phyloP scores from a whole-genome alignment of 108 stramenopile genomes.

The Phaeodactylum tricornutum region DNA sequence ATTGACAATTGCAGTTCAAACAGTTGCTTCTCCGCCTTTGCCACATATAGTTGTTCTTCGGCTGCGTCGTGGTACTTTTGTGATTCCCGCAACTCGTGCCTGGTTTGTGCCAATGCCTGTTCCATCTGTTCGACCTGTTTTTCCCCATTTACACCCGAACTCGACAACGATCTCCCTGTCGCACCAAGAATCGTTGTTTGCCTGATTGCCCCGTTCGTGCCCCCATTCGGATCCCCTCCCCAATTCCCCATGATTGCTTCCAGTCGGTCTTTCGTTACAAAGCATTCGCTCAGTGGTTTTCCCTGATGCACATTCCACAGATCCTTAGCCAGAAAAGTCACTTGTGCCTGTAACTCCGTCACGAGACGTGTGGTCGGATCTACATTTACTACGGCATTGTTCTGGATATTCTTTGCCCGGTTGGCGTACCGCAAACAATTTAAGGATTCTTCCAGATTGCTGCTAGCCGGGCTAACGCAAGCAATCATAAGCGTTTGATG shows the following conservation, averaged over 20 bases:
- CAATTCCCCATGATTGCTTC: constrained; percentile 34
- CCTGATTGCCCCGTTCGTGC: no score
- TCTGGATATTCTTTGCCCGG: constrained; percentile 96
- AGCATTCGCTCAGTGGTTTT: constrained; percentile 15
- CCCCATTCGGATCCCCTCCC: constrained; percentile 16
- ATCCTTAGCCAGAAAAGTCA: constrained; percentile 42
- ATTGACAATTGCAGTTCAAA: constrained; percentile 17
- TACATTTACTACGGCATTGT: constrained; percentile 56
- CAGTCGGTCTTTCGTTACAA: constrained; percentile 29
- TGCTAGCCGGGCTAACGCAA: constrained; percentile 73
- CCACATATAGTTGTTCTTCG: constrained; percentile 6
- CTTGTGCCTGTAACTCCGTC: constrained; percentile 25
- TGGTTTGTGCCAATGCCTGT: not conserved
- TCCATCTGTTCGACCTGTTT: no score
- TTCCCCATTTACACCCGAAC: no score
- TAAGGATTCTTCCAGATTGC: constrained; percentile 84
- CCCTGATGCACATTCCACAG: constrained; percentile 38
- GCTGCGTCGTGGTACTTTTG: constrained; percentile 4
- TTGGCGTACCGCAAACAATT: constrained; percentile 95
- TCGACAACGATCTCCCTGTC: no score
- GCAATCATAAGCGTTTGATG: constrained; percentile 97
- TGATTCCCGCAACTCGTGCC: not conserved
- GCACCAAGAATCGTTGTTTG: no score
- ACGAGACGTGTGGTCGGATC: constrained; percentile 52
- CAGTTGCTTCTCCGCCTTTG: constrained; percentile 31